phyloP scores from a whole-genome alignment of 345 rosid genomes.

The Citrus cavaleriei region DNA sequence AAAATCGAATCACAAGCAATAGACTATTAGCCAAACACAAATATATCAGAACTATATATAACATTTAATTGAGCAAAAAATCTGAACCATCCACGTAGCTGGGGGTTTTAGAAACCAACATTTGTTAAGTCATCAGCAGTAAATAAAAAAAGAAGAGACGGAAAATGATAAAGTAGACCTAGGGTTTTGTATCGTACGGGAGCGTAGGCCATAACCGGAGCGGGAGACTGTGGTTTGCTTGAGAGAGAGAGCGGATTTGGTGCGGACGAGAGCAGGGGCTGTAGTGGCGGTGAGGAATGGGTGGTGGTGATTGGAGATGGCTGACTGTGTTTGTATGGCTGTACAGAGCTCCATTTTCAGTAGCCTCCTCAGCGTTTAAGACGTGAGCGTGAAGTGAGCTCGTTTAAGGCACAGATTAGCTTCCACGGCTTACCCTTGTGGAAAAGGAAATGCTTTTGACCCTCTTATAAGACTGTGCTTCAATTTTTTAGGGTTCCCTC shows the following conservation, averaged over 20 bases:
- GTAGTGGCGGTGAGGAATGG: background rate
- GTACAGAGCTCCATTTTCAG: conserved; percentile 44
- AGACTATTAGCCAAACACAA: background rate
- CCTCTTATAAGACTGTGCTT: background rate
- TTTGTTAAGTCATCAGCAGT: background rate
- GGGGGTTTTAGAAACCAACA: background rate
- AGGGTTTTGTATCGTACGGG: conserved; percentile 39
- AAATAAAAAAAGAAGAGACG: background rate
- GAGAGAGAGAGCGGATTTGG: conserved; percentile 21
- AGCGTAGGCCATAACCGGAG: conserved; percentile 12
- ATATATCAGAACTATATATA: background rate
- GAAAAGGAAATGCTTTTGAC: background rate
- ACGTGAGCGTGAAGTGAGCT: background rate
- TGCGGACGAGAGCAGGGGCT: conserved; percentile 1
- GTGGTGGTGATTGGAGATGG: conserved; percentile 15
- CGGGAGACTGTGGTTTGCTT: conserved; percentile 11
- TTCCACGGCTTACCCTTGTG: background rate
- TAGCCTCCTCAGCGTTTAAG: background rate
- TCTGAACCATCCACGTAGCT: background rate
- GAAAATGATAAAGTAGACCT: conserved; percentile 14
- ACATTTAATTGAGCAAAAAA: too few relatives aligned
- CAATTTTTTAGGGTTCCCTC: background rate
- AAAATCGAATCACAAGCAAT: background rate
- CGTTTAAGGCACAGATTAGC: background rate
- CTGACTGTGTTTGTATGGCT: background rate